phyloP scores from a whole-genome alignment of 768 basidiomycete genomes.

The Phaffia tasmanica region DNA sequence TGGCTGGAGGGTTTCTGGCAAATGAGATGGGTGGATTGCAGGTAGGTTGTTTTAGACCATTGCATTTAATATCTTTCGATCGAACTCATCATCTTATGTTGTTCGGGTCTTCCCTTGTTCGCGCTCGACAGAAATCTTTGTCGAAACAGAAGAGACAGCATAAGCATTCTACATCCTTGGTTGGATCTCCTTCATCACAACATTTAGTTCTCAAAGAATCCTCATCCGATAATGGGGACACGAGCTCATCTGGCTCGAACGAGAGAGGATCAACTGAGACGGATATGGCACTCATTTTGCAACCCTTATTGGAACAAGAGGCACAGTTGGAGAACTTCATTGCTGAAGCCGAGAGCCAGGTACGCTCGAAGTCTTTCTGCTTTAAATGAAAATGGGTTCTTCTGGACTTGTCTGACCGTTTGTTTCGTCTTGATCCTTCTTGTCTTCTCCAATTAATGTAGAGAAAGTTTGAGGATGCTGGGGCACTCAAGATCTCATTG shows the following conservation, averaged over 20 bases:
- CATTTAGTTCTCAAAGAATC: not conserved
- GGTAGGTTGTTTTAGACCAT: constrained; percentile 39
- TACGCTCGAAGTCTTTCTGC: not conserved
- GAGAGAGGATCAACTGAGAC: constrained; percentile 43
- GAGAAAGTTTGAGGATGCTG: constrained; percentile 91
- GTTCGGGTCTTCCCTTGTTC: not conserved
- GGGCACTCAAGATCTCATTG: constrained; percentile 65
- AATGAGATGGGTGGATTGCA: constrained; percentile 83
- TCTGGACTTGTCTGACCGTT: too few species aligned
- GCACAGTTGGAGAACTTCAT: constrained; percentile 55
- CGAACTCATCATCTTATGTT: too few species aligned
- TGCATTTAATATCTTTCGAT: too few species aligned
- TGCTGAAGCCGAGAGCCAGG: constrained; percentile 13
- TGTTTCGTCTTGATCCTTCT: too few species aligned
- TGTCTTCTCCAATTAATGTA: constrained; percentile 43
- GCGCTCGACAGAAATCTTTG: not conserved
- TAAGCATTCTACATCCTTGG: not conserved
- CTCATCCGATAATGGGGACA: constrained; percentile 11
- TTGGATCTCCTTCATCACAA: not conserved
- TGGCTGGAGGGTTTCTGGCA: constrained; percentile 70
- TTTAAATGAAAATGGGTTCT: too few species aligned
- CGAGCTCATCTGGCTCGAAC: not conserved
- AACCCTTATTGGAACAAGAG: constrained; percentile 77
- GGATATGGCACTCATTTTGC: constrained; percentile 57
- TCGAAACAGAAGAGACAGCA: constrained; percentile 18